Percentiles rank a stretch among this genome's conserved stretches.
Conservation (phyloP, 345 rosid species). For the Corchorus capsularis region DNA sequence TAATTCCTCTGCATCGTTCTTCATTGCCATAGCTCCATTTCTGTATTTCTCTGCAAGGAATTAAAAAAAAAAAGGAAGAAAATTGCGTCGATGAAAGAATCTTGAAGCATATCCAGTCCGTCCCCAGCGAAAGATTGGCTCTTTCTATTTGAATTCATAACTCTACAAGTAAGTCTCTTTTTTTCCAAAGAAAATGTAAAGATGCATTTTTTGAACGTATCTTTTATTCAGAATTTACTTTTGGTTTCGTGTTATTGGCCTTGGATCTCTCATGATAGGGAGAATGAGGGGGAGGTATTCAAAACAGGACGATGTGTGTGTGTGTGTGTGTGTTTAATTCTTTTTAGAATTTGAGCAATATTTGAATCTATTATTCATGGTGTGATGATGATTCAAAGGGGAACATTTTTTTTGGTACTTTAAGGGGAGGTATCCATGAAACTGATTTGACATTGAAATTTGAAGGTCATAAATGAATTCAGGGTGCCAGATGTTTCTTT, state of each 20-base stretch:
- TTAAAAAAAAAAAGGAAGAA: not conserved
- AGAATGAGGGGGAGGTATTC: not conserved
- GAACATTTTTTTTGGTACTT: not conserved
- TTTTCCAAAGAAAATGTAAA: not conserved
- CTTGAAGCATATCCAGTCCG: not conserved
- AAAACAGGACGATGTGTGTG: not conserved
- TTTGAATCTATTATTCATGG: slow-evolving; percentile 3
- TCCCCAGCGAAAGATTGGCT: not conserved
- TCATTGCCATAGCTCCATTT: not conserved
- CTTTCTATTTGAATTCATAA: not conserved
- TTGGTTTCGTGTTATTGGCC: not conserved
- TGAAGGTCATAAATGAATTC: not conserved
- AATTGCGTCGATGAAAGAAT: not conserved
- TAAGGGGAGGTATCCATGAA: not conserved
- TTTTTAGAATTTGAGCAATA: slow-evolving; percentile 16
- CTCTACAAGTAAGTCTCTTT: slow-evolving; percentile 6
- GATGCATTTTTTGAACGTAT: not conserved
- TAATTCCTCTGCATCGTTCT: not conserved
- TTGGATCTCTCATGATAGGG: slow-evolving; percentile 7
- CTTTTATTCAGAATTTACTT: not conserved
- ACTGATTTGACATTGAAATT: not conserved
- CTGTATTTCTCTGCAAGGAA: not conserved
- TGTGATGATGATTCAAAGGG: not conserved
- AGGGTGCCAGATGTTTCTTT: not conserved
- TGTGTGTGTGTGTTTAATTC: no score